Evolutionary conservation across 768 basidiomycete species (phyloP), one percentile per base, ranked within the genome.

Genomic region (Boletus speciosus): DNA sequence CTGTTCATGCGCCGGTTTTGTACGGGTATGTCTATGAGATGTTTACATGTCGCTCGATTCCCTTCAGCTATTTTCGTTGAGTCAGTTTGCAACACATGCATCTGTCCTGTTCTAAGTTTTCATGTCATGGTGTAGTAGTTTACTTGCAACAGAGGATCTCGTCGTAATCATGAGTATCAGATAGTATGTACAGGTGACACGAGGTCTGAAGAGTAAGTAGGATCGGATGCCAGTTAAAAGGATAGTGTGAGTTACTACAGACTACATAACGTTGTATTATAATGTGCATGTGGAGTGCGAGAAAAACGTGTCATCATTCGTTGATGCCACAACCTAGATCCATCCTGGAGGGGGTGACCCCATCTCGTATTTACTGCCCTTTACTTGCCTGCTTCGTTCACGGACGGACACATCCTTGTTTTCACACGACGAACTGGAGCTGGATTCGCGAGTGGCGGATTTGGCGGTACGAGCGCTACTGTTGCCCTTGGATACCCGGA

Each of bases 281-380:
- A 46, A 5, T 25, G 6, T 16, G 16, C 43, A 19, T n/a, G 37
- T 7, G 34, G 16, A 4, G 10, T 44, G 19, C 16, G 29, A 1
- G 23, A 50, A 41, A 44, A 27, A 40, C 4, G 4, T 46, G 27
- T 2, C 29, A 38, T 37, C 19, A 0, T 6, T 29, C n/a, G 12
- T 9, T 23, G 23, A n/a, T 31, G 21, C 32, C 19, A 50, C 23
- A 35, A 36, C 50, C 67, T 64, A 80, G 55, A 81, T 79, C 79
- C 79, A 81, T 63, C 78, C 79, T 57, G 74, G 76, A 62, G 78
- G 71, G 27, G 71, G 64, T n/a, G 54, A 44, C 10, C 46, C 57
- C 29, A 55, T 27, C 10, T 53, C 59, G 23, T 48, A 41, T 38
- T 39, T 52, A 19, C 45, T 15, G 7, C 34, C 31, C 23, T 6